phyloP scores from a whole-genome alignment of 2,329 filamentous ascomycete genomes.

The Chaetomium strumarium region DNA sequence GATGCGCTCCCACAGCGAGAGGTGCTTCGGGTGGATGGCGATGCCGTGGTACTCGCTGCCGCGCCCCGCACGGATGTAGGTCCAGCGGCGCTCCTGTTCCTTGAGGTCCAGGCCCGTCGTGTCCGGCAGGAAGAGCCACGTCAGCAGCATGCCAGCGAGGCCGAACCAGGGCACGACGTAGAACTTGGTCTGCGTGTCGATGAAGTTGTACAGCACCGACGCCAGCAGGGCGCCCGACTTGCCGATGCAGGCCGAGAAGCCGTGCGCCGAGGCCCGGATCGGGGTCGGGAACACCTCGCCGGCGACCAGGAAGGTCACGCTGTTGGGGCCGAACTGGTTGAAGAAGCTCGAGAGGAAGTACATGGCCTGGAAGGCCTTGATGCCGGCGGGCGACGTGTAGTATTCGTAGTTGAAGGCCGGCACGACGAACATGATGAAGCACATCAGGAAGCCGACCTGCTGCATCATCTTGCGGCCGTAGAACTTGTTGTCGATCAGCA shows the following conservation, averaged over 20 bases:
- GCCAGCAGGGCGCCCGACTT: conserved; percentile 85
- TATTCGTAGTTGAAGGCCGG: conserved; percentile 84
- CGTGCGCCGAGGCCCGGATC: conserved; percentile 87
- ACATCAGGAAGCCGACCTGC: conserved; percentile 86
- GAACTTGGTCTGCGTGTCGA: conserved; percentile 77
- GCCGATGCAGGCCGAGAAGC: conserved; percentile 85
- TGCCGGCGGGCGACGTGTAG: conserved; percentile 65
- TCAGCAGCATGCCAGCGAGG: conserved; percentile 77
- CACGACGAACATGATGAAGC: conserved; percentile 88
- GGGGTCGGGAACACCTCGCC: conserved; percentile 96
- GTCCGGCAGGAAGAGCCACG: conserved; percentile 84
- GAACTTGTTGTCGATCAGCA: conserved; percentile 92
- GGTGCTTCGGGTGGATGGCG: conserved; percentile 81
- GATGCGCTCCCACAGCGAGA: conserved; percentile 82
- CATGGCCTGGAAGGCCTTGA: conserved; percentile 94
- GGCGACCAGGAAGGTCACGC: conserved; percentile 90
- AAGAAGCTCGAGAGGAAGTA: conserved; percentile 98
- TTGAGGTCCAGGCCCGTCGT: conserved; percentile 94
- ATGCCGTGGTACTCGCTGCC: conserved; percentile 86
- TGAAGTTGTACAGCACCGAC: conserved; percentile 91
- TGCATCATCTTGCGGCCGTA: conserved; percentile 97
- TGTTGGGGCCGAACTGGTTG: conserved; percentile 98
- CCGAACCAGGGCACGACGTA: conserved; percentile 95
- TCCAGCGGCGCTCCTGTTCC: conserved; percentile 93
- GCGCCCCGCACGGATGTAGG: conserved; percentile 72